Base-by-base conservation (phyloP, 192 early-diverging fungal genomes). In the Coemansia sp. region DNA sequence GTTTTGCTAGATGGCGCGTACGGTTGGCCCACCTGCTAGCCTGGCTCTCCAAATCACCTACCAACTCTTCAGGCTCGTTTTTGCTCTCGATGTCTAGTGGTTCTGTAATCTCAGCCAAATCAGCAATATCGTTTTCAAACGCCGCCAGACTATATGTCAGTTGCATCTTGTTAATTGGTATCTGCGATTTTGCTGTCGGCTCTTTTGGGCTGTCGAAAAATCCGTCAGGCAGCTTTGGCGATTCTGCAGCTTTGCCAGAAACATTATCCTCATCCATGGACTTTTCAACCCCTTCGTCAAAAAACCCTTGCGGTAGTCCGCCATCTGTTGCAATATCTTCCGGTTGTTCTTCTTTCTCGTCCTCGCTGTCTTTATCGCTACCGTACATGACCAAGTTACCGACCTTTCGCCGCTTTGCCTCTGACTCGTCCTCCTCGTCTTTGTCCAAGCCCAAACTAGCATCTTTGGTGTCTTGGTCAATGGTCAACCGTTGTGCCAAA, bases 121-220 rank as follows among this genome's bases (percentile, higher is more conserved):
- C 57, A n/a, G 71, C 55, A 26, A 74, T 64, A 0, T 74, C 71
- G 12, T 31, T 55, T 23, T 74, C 71, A 54, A 74, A 74, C 5
- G 36, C 46, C 3, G 60, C 65, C 15, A 74, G 59, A n/a, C 47
- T 44, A 6, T 71, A 34, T 12, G 53, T 28, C 21, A 77, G 57
- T 15, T 37, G 11, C 34, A 8, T 44, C 2, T 52, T 31, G 4
- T 53, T 56, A 19, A 22, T 26, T 5, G 53, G 5, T 6, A 44
- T 19, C 48, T 56, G 49, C 22, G 48, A 11, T 2, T 4, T 22
- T 19, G 12, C 10, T 17, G 4, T 48, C 46, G 19, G 15, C 46
- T 49, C 48, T 0, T 34, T 21, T 20, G 50, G 21, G 0, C 9
- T 38, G n/a, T 42, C 40, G 11, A n/a, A 31, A 25, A 37, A 3